A percentile compares a stretch with the other conserved stretches of the same genome.
These are phyloP conservation scores for Ophiostoma ips DNA, from an alignment of 2,329 filamentous ascomycete genomes.

Conservation along the genomic window DNA sequence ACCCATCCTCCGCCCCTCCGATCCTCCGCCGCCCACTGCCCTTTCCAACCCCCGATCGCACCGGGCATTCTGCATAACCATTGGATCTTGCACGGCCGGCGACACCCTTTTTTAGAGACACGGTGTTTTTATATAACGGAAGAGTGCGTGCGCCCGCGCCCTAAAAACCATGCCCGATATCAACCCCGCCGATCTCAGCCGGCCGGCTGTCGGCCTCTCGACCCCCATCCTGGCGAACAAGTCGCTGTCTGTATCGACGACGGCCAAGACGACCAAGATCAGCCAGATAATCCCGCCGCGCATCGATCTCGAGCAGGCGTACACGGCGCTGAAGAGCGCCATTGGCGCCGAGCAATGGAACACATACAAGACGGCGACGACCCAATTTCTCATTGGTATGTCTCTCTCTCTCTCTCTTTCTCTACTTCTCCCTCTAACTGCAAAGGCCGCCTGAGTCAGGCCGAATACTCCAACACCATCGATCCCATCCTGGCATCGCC, in stretches of 20 bases:
- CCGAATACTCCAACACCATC: slow-evolving; percentile 44
- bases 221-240: slow-evolving; percentile 46
- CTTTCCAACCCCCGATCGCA: too few species aligned
- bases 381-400: slow-evolving; percentile 48
- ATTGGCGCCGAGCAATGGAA: slow-evolving; percentile 50
- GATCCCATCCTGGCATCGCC: slow-evolving; percentile 44
- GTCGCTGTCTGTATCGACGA: slow-evolving; percentile 39
- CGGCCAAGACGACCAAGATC: slow-evolving; percentile 40
- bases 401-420: not conserved
- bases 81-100: too few species aligned
- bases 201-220: slow-evolving; percentile 41
- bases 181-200: slow-evolving; percentile 54
- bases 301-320: slow-evolving; percentile 54
- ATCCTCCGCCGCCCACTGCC: slow-evolving; percentile 16
- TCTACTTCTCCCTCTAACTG: not conserved
- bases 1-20: slow-evolving; percentile 1
- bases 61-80: too few species aligned
- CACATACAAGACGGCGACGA: slow-evolving; percentile 47
- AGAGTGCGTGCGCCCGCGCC: too few species aligned
- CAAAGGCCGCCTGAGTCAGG: slow-evolving; percentile 48
- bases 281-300: slow-evolving; percentile 50
- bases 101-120: too few species aligned
- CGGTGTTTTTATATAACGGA: too few species aligned
- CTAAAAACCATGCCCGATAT: slow-evolving; percentile 46
- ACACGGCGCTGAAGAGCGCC: slow-evolving; percentile 44